A percentile compares a stretch with the other conserved stretches of the same genome.
These are phyloP conservation scores for Heliamphora ciliata DNA, from an alignment of 179 eudicot species.

Conservation along the genomic window DNA sequence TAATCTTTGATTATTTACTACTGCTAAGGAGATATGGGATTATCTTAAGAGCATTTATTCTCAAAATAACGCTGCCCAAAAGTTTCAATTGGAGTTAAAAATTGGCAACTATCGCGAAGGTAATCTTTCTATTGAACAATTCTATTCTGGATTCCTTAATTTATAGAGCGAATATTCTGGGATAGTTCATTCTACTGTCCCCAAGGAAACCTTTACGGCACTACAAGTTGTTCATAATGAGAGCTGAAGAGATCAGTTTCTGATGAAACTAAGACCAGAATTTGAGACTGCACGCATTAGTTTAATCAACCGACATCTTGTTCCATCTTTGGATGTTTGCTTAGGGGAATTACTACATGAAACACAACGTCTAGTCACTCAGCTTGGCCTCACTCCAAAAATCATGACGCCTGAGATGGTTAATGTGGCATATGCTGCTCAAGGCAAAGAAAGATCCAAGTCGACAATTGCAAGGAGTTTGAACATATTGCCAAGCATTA, in stretches of 20 bases:
- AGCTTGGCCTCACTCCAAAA: background rate
- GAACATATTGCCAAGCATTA: slow-evolving; percentile 10
- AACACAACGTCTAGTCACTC: slow-evolving; percentile 6
- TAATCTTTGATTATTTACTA: background rate
- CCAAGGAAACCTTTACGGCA: background rate
- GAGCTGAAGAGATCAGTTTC: background rate
- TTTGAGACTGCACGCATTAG: slow-evolving; percentile 2
- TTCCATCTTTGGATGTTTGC: slow-evolving; percentile 4
- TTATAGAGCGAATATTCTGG: background rate
- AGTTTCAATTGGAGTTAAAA: slow-evolving; percentile 5
- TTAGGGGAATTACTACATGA: background rate
- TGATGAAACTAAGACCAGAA: background rate
- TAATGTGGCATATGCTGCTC: slow-evolving; percentile 14
- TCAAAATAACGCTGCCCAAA: background rate
- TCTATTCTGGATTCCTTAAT: slow-evolving; percentile 3
- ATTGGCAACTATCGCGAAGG: background rate
- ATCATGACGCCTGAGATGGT: background rate
- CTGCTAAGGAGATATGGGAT: background rate
- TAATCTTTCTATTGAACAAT: background rate
- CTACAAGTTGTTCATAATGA: background rate
- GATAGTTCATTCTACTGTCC: background rate
- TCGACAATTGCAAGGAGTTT: slow-evolving; percentile 7
- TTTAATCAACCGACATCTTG: background rate
- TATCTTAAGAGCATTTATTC: background rate
- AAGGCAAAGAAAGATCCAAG: background rate